phyloP scores from a whole-genome alignment of 768 basidiomycete species.

The Suillus hirtellus region DNA sequence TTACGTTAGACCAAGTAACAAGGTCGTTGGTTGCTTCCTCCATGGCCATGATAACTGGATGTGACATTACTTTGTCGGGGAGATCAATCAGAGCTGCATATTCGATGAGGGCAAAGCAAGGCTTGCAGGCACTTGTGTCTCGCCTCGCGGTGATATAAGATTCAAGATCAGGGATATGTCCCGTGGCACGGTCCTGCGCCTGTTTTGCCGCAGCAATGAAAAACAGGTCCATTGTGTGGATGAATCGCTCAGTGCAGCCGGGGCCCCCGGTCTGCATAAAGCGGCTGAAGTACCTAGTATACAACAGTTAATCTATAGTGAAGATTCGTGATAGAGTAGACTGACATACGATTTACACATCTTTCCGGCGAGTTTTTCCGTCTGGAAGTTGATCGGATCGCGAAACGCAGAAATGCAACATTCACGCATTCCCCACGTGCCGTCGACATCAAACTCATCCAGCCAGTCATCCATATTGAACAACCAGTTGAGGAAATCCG shows the following conservation, averaged over 20 bases:
- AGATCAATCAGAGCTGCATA: constrained; percentile 54
- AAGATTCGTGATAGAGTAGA: background rate
- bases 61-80: constrained; percentile 53
- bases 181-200: constrained; percentile 42
- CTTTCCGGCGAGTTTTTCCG: constrained; percentile 29
- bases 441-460: constrained; percentile 34
- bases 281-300: constrained; percentile 37
- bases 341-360: constrained; percentile 37
- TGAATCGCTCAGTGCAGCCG: constrained; percentile 41
- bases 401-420: constrained; percentile 31
- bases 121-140: constrained; percentile 53
- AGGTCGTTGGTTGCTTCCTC: constrained; percentile 51
- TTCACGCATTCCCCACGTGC: constrained; percentile 33
- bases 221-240: constrained; percentile 41
- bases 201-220: constrained; percentile 44
- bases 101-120: constrained; percentile 53
- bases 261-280: constrained; percentile 39
- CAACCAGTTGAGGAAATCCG: constrained; percentile 54
- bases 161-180: constrained; percentile 45
- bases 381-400: constrained; percentile 30
- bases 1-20: constrained; percentile 49
- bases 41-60: constrained; percentile 48
- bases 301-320: constrained; percentile 13
- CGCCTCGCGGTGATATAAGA: constrained; percentile 55
- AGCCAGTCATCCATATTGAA: constrained; percentile 34